Evolutionary conservation across 345 rosid species (phyloP), one percentile per base, ranked within the genome.

Genomic region (Citrus hindsii): DNA sequence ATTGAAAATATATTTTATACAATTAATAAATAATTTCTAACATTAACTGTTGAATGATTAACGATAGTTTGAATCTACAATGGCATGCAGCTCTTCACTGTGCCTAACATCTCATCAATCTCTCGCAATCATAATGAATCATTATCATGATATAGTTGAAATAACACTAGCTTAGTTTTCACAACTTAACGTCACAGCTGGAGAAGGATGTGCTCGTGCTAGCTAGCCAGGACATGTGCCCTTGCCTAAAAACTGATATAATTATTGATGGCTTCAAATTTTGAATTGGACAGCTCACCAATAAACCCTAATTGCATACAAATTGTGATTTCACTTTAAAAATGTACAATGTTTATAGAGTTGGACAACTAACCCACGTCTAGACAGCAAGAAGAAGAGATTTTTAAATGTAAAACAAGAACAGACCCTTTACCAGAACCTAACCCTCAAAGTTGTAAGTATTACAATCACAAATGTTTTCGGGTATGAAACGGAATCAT

Each of bases 231-330:
- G 67, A 25, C 55, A 63, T 59, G 40, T 33, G 32, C 13, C 28
- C 10, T 70, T 2, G 30, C 71, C 35, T 40, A 24, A 71, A 67
- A 22, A 80, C 7, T 68, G 27, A 38, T 63, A 66, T 69, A 40
- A 28, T 28, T 64, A 37, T 75, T 69, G 37, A 42, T 77, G 33
- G 79, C 25, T 67, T 80, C 27, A 67, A 75, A 32, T 33, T 40
- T 30, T 77, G 79, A 83, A 79, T 14, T 27, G 75, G 85, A 83
- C 76, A n/a, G 69, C n/a, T 81, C 51, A 82, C 79, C 82, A 67
- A 46, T 46, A 46, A 75, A 71, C 42, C 72, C 63, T 55, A 27
- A 72, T 46, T 13, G 51, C 51, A 68, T 28, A 22, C 27, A 24
- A 6, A 33, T 33, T 24, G 7, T 33, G 28, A n/a, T 32, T 4